Conservation (phyloP, 1,284 basidiomycete genomes). For the Taiwanofungus camphoratus region DNA sequence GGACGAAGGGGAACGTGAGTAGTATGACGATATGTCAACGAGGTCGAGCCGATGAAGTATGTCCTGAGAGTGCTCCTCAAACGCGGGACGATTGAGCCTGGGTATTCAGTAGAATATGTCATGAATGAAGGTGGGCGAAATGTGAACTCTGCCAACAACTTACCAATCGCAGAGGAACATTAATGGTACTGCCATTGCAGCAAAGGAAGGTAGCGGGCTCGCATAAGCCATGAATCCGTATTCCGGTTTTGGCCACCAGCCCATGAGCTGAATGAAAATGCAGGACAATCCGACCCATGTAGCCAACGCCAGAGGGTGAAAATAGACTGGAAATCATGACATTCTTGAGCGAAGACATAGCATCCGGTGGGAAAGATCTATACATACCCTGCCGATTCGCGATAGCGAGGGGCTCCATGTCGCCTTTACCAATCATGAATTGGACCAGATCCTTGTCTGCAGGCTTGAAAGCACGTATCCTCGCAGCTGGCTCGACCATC, state of each 20-base stretch:
- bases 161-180: constrained; percentile 72
- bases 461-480: constrained; percentile 48
- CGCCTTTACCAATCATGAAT: constrained; percentile 63
- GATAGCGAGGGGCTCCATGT: constrained; percentile 64
- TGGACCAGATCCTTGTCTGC: constrained; percentile 54
- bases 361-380: neutral
- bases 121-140: neutral
- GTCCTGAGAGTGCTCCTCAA: constrained; percentile 51
- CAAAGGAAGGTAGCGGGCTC: constrained; percentile 60
- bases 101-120: neutral
- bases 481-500: constrained; percentile 31
- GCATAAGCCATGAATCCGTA: constrained; percentile 47
- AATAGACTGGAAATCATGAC: constrained; percentile 40
- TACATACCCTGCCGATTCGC: constrained; percentile 61
- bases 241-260: constrained; percentile 55
- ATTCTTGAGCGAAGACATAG: neutral
- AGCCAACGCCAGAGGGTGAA: constrained; percentile 51
- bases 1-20: constrained; percentile 52
- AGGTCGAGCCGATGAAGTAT: constrained; percentile 58
- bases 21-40: constrained; percentile 47
- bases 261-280: constrained; percentile 50
- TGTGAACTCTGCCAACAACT: constrained; percentile 15
- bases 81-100: constrained; percentile 70
- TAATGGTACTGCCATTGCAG: constrained; percentile 54
- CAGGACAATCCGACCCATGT: constrained; percentile 57